phyloP scores from a whole-genome alignment of 441 rosid species.

The Populus hybrid region DNA sequence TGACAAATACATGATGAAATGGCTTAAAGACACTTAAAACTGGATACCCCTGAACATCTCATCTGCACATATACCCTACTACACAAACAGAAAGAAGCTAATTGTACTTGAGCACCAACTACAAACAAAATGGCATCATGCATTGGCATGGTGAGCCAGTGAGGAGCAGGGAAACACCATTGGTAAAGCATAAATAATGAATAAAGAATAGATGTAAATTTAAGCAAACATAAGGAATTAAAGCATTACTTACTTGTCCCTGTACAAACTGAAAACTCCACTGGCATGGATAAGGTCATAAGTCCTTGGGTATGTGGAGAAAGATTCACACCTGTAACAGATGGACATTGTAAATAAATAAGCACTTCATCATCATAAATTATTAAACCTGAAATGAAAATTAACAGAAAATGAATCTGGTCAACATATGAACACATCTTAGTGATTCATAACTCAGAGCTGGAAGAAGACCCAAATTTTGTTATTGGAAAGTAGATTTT shows the following conservation, averaged over 20 bases:
- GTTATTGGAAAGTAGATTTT: background rate
- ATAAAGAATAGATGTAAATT: slow-evolving; percentile 1
- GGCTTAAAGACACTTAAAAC: background rate
- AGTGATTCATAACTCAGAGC: slow-evolving; percentile 7
- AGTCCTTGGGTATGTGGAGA: slow-evolving; percentile 95
- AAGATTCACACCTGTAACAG: slow-evolving; percentile 85
- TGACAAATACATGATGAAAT: background rate
- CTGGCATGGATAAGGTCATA: slow-evolving; percentile 87
- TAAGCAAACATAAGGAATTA: background rate
- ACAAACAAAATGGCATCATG: background rate
- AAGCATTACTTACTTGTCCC: slow-evolving; percentile 49
- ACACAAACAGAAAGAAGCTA: background rate
- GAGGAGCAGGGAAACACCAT: background rate
- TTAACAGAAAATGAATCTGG: background rate
- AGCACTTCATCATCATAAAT: background rate
- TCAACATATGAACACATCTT: slow-evolving; percentile 3
- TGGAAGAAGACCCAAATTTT: background rate
- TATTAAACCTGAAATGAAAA: background rate
- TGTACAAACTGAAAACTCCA: slow-evolving; percentile 77
- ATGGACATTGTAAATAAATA: background rate
- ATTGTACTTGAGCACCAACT: background rate
- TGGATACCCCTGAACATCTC: background rate
- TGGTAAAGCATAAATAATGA: background rate
- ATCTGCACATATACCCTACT: background rate
- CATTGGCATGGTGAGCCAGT: background rate